Percentiles rank a stretch among this genome's conserved stretches.
phyloP scores from a whole-genome alignment of 1,284 basidiomycete species.

The Golubevia pallescens region DNA sequence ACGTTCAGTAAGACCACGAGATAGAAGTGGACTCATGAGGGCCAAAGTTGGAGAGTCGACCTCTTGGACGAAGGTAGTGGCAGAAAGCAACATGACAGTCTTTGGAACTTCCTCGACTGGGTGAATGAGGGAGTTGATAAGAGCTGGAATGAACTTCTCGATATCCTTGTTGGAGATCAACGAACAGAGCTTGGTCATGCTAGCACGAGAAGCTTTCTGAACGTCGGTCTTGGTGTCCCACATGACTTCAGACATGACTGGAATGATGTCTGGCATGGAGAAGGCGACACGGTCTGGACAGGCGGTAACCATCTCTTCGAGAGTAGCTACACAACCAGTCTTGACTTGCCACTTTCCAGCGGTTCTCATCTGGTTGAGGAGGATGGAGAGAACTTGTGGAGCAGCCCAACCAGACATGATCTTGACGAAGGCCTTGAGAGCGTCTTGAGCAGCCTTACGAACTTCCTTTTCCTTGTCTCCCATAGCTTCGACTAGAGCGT shows the following conservation, averaged over 20 bases:
- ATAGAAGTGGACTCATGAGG: slow-evolving; percentile 62
- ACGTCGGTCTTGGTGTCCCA: slow-evolving; percentile 65
- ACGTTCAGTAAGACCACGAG: slow-evolving; percentile 61
- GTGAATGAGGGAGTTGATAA: slow-evolving; percentile 64
- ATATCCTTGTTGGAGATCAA: slow-evolving; percentile 65
- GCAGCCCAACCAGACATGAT: slow-evolving; percentile 55
- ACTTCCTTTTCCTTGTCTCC: slow-evolving; percentile 64
- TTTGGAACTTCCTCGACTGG: slow-evolving; percentile 65
- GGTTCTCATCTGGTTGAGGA: slow-evolving; percentile 54
- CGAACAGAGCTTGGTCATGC: slow-evolving; percentile 50
- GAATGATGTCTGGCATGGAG: slow-evolving; percentile 64
- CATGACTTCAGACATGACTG: slow-evolving; percentile 62
- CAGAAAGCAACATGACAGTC: slow-evolving; percentile 61
- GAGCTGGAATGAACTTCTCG: slow-evolving; percentile 63
- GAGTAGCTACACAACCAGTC: slow-evolving; percentile 53
- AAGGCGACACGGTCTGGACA: slow-evolving; percentile 56
- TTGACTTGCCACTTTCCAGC: slow-evolving; percentile 65
- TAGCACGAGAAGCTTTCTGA: slow-evolving; percentile 57
- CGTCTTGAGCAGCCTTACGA: slow-evolving; percentile 49
- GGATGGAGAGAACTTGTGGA: slow-evolving; percentile 48
- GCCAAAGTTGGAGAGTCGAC: slow-evolving; percentile 64
- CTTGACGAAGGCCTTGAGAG: slow-evolving; percentile 46
- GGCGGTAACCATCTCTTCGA: slow-evolving; percentile 55
- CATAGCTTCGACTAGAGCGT: slow-evolving; percentile 54
- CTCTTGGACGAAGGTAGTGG: slow-evolving; percentile 64